Evolutionary conservation across 2,329 filamentous ascomycete species (phyloP).

Genomic region (Neoscytalidium dimidiatum): DNA sequence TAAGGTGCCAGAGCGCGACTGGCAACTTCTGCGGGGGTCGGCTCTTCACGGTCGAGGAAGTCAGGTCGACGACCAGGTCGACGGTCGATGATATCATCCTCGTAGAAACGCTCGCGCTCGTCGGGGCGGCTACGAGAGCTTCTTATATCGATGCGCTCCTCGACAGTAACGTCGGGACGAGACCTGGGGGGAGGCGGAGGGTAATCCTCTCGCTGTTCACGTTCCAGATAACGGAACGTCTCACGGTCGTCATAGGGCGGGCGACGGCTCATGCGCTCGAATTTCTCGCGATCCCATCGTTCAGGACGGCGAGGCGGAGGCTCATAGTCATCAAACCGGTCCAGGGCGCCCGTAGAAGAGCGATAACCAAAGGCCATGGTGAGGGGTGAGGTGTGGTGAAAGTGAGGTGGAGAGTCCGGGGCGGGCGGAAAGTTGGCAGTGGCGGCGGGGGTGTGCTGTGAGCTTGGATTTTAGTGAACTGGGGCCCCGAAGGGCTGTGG

Average conservation of each 20-base stretch:
- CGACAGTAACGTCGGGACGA: constrained; percentile 44
- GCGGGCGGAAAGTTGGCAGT: constrained; percentile 8
- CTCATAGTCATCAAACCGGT: constrained; percentile 46
- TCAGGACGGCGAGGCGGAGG: constrained; percentile 35
- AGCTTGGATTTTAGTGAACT: not conserved
- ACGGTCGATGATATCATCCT: constrained; percentile 54
- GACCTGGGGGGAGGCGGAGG: constrained; percentile 39
- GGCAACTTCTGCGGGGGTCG: constrained; percentile 47
- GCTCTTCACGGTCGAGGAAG: constrained; percentile 46
- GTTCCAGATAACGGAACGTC: constrained; percentile 45
- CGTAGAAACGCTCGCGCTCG: constrained; percentile 55
- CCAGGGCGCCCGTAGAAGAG: constrained; percentile 46
- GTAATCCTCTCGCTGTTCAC: constrained; percentile 39
- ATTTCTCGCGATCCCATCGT: constrained; percentile 54
- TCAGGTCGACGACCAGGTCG: constrained; percentile 42
- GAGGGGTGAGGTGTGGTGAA: not conserved
- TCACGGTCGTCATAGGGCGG: constrained; percentile 36
- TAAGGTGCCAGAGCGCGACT: constrained; percentile 59
- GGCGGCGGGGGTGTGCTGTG: not conserved
- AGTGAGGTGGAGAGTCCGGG: not conserved
- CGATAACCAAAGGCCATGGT: constrained; percentile 28
- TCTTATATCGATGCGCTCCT: constrained; percentile 45
- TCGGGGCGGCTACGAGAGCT: constrained; percentile 46
- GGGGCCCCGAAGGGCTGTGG: constrained; percentile 6
- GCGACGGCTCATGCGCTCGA: constrained; percentile 46